Evolutionary conservation across 2,329 filamentous ascomycete genomes (phyloP), one percentile per base, ranked within the genome.

Genomic region (Colletotrichum costaricense): DNA sequence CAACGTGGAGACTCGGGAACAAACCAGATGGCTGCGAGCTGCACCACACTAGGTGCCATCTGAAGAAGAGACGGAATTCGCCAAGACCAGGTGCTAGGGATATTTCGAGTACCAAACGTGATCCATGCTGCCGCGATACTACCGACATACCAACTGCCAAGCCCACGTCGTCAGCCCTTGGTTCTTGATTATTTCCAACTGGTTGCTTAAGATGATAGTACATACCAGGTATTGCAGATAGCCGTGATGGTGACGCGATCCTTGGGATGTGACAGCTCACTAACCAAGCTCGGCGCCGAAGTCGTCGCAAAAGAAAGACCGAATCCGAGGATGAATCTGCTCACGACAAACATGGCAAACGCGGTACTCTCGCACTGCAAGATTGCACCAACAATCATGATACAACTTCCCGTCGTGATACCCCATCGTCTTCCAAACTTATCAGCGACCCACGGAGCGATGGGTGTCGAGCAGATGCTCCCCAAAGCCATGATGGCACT

Each of bases 1-100:
- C 90, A 92, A 69, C 91, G 82, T 2, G 91, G 91, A 3, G 88
- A 91, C 76, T 93, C 91, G 0, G 91, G 91, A 1, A 92, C 82
- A 75, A 91, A 85, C 69, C 86, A 89, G 4, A 87, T 83, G 26
- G 84, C 83, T 1, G 73, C 26, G 8, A 74, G 73, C 42, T 74
- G 73, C 2, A 74, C 55, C 0, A 74, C 54, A 19, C 69, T 72
- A 3, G 73, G 73, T 3, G 69, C 65, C 64, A 78, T 77, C 49
- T 81, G 79, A 0, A 80, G 72, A 0, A 81, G 71, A 0, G 78
- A 77, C 0, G 79, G 79, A 3, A 79, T 74, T 4, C 79, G 57
- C 82, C 82, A 83, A 9, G 81, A 79, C 82, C 82, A 83, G 0
- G 78, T 80, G 67, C 76, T 82, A 0, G 79, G 76, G 28, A 87